Conservation (phyloP, 2,329 filamentous ascomycete species). For the Xylariaceae sp. region DNA sequence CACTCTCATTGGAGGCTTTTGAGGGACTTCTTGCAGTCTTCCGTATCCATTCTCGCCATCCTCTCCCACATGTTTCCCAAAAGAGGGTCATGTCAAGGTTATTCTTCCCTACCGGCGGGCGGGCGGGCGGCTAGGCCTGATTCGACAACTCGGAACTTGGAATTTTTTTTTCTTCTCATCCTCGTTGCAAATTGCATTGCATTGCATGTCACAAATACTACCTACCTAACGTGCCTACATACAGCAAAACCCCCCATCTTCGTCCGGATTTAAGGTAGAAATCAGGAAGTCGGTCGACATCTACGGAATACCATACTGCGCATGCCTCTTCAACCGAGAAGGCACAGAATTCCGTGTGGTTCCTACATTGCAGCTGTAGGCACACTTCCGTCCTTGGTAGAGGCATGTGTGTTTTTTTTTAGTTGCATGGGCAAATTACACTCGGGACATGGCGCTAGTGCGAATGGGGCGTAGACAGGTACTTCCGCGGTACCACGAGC, state of each 20-base stretch:
- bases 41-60: not conserved
- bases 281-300: no score
- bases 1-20: slow-evolving; percentile 10
- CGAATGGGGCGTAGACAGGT: not conserved
- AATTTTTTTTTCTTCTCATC: no score
- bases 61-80: not conserved
- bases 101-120: not conserved
- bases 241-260: not conserved
- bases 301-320: no score
- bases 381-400: no score
- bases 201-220: not conserved
- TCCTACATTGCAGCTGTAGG: no score
- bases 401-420: not conserved
- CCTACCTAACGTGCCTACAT: not conserved
- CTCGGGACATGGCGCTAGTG: not conserved
- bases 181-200: not conserved
- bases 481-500: not conserved
- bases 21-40: not conserved
- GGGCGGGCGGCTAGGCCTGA: not conserved
- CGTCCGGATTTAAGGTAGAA: not conserved
- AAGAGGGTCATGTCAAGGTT: not conserved
- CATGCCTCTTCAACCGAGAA: no score
- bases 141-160: not conserved
- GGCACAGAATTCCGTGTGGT: no score
- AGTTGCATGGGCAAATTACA: not conserved